Conservation (phyloP, 2,329 filamentous ascomycete genomes). For the Chalaropsis ovoidea region DNA sequence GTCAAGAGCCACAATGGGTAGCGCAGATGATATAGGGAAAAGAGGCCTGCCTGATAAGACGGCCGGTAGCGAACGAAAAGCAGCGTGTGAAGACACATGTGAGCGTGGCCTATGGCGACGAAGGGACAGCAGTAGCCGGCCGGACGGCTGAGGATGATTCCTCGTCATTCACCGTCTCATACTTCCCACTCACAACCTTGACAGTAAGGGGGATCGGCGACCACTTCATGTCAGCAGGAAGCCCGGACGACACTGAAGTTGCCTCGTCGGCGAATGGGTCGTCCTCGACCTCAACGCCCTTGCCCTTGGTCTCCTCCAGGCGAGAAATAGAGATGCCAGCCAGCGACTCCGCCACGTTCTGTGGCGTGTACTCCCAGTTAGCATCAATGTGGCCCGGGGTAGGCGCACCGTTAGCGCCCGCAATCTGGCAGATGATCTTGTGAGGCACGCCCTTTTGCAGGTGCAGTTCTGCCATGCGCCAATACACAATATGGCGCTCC, state of each 20-base stretch:
- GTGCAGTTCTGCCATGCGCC: conserved; percentile 62
- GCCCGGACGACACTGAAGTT: conserved; percentile 25
- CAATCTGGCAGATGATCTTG: conserved; percentile 75
- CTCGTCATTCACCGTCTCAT: conserved; percentile 42
- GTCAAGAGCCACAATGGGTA: not conserved
- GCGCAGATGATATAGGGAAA: not conserved
- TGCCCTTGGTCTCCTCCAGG: conserved; percentile 45
- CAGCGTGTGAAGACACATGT: not conserved
- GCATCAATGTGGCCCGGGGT: conserved; percentile 71
- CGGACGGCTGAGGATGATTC: conserved; percentile 29
- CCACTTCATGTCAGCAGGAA: conserved; percentile 43
- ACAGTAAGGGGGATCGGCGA: conserved; percentile 53
- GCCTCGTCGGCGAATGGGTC: conserved; percentile 58
- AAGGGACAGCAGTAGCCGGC: conserved; percentile 9
- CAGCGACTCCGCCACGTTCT: conserved; percentile 29
- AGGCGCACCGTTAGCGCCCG: conserved; percentile 59
- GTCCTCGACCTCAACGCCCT: conserved; percentile 37
- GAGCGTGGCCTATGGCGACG: conserved; percentile 6
- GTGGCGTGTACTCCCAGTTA: conserved; percentile 55
- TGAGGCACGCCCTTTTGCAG: conserved; percentile 43
- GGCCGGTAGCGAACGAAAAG: not conserved
- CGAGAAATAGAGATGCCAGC: conserved; percentile 54
- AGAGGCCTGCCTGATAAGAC: not conserved
- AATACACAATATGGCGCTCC: conserved; percentile 68
- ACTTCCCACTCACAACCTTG: conserved; percentile 66